Percentiles rank a stretch among this genome's conserved stretches.
phyloP scores from a whole-genome alignment of 202 grass and related monocot genomes.

The Carex sylvatica region DNA sequence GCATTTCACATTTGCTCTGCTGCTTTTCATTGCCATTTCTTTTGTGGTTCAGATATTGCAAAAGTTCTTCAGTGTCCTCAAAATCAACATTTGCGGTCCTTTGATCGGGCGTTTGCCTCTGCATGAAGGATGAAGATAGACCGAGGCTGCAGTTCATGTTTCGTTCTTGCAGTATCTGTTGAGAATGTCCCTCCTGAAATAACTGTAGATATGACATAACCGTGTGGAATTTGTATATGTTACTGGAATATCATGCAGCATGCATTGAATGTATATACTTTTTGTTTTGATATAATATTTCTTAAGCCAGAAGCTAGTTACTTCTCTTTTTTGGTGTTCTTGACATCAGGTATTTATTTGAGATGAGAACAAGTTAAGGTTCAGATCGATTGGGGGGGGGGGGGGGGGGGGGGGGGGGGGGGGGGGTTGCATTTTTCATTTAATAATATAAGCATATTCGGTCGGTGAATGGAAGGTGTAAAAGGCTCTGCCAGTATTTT shows the following conservation, averaged over 20 bases:
- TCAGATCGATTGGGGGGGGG: too few species aligned
- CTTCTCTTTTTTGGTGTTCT: neutral
- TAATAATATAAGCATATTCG: neutral
- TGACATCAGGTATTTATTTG: neutral
- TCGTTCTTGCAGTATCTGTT: slow-evolving; percentile 12
- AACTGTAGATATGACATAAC: neutral
- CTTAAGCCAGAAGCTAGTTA: neutral
- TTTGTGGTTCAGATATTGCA: neutral
- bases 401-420: too few species aligned
- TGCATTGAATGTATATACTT: neutral
- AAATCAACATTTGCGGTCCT: neutral
- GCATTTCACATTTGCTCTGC: slow-evolving; percentile 22
- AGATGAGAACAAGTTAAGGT: neutral
- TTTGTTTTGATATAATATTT: neutral
- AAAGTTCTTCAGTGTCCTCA: neutral
- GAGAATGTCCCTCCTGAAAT: neutral
- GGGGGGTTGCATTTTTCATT: neutral
- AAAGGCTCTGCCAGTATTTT: neutral
- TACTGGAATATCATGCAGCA: neutral
- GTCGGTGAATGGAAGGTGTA: neutral
- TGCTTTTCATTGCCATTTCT: neutral
- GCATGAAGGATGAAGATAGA: neutral
- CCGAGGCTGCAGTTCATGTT: neutral
- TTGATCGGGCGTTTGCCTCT: neutral
- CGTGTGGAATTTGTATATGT: neutral